These are phyloP conservation scores for Boletellus sp. DNA, from an alignment of 768 basidiomycete species.

Conservation along the genomic window DNA sequence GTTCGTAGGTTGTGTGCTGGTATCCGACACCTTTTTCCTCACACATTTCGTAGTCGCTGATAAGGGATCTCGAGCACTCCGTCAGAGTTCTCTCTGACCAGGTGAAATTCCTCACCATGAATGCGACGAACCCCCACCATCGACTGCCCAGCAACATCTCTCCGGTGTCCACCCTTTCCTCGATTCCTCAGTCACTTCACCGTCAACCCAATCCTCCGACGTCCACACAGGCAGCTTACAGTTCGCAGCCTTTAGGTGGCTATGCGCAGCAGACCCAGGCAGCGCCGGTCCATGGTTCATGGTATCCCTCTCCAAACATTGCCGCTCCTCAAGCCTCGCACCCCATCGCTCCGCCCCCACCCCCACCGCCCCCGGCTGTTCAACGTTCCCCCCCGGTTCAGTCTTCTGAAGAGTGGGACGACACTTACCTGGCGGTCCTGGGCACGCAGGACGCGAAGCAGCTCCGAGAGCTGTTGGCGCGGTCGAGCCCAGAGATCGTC, in stretches of 20 bases:
- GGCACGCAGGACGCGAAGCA: conserved; percentile 71
- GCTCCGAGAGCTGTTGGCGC: conserved; percentile 67
- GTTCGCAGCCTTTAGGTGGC: conserved; percentile 30
- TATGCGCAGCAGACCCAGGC: conserved; percentile 34
- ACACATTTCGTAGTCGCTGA: conserved; percentile 48
- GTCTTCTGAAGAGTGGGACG: conserved; percentile 75
- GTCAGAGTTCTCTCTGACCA: conserved; percentile 75
- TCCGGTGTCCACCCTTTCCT: conserved; percentile 33
- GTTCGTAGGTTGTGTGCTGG: conserved; percentile 37
- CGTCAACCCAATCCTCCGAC: conserved; percentile 34
- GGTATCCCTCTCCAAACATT: conserved; percentile 59
- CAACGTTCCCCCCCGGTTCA: conserved; percentile 52
- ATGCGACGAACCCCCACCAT: conserved; percentile 35
- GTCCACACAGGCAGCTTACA: conserved; percentile 34
- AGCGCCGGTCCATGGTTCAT: conserved; percentile 34
- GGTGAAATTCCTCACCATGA: conserved; percentile 73
- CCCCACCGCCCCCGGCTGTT: conserved; percentile 37
- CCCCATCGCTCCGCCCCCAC: conserved; percentile 65
- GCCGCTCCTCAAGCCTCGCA: conserved; percentile 83
- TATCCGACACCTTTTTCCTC: not conserved
- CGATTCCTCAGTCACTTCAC: conserved; percentile 34
- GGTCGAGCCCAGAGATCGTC: conserved; percentile 74
- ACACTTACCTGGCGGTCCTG: conserved; percentile 72
- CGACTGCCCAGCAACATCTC: conserved; percentile 34
- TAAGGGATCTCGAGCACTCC: conserved; percentile 78